Evolutionary conservation across 768 basidiomycete genomes (phyloP).

Genomic region (Pilatotrama ljubarskyi): DNA sequence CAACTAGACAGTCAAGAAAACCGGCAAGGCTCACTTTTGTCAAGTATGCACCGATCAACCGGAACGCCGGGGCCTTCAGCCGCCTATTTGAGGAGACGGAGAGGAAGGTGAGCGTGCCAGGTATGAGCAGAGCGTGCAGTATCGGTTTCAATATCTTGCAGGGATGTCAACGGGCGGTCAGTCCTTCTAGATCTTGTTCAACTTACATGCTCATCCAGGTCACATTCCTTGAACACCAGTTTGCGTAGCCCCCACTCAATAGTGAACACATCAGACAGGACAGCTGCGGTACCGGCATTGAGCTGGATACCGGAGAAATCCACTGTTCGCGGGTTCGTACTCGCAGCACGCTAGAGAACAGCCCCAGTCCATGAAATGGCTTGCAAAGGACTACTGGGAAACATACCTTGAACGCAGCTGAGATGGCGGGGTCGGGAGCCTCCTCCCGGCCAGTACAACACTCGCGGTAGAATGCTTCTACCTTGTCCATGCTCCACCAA

Average conservation of each 20-base stretch:
- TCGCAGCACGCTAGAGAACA: constrained; percentile 46
- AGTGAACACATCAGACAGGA: constrained; percentile 87
- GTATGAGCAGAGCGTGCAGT: constrained; percentile 86
- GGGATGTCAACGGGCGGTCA: not conserved
- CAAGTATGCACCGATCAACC: constrained; percentile 76
- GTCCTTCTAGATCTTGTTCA: not conserved
- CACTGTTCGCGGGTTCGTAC: constrained; percentile 63
- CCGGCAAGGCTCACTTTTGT: constrained; percentile 51
- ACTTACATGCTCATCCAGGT: constrained; percentile 79
- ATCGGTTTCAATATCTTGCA: constrained; percentile 81
- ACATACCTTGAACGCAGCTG: constrained; percentile 68
- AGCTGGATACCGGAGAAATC: constrained; percentile 83
- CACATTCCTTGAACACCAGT: constrained; percentile 82
- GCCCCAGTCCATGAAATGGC: not conserved
- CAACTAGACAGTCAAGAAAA: too few relatives aligned
- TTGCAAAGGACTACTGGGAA: not conserved
- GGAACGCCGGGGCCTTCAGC: constrained; percentile 75
- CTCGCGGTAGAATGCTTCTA: constrained; percentile 85
- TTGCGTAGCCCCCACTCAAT: constrained; percentile 94
- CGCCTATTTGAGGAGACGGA: constrained; percentile 86
- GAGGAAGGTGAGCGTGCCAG: constrained; percentile 74
- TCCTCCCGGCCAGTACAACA: constrained; percentile 82
- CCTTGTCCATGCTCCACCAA: constrained; percentile 86
- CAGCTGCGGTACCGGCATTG: constrained; percentile 64
- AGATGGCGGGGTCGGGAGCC: constrained; percentile 60